A percentile compares a stretch with the other conserved stretches of the same genome.
phyloP scores from a whole-genome alignment of 2,329 filamentous ascomycete species.

The Lasiodiplodia sp. region DNA sequence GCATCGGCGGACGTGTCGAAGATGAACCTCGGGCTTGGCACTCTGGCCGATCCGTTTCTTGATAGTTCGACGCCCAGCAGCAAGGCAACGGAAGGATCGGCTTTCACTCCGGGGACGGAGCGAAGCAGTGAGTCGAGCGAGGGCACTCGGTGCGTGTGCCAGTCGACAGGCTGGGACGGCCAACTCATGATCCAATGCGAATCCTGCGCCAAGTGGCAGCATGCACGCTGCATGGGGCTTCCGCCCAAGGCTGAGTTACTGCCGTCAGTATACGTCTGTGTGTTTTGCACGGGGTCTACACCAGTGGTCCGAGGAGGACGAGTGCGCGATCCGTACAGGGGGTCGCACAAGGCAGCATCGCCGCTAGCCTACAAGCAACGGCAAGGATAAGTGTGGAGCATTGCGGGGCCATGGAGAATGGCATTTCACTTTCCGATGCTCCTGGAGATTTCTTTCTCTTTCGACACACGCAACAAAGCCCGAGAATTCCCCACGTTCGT shows the following conservation, averaged over 20 bases:
- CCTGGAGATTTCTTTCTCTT: background rate
- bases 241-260: constrained; percentile 51
- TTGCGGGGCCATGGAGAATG: background rate
- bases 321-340: constrained; percentile 37
- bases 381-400: constrained; percentile 8
- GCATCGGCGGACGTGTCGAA: constrained; percentile 47
- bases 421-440: background rate
- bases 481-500: background rate
- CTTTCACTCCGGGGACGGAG: constrained; percentile 59
- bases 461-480: constrained; percentile 1
- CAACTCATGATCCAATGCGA: constrained; percentile 69
- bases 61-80: constrained; percentile 54
- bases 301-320: constrained; percentile 44
- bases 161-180: constrained; percentile 60
- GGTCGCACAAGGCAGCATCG: constrained; percentile 3
- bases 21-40: background rate
- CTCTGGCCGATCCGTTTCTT: constrained; percentile 45
- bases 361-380: constrained; percentile 23
- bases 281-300: constrained; percentile 50
- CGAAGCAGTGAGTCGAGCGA: constrained; percentile 59
- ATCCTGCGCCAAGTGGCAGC: constrained; percentile 69
- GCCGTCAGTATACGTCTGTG: constrained; percentile 49
- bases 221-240: constrained; percentile 65
- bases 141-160: constrained; percentile 65
- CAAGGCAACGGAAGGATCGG: constrained; percentile 46